Conservation (phyloP, 306 rosid genomes). For the Casuarina glauca region DNA sequence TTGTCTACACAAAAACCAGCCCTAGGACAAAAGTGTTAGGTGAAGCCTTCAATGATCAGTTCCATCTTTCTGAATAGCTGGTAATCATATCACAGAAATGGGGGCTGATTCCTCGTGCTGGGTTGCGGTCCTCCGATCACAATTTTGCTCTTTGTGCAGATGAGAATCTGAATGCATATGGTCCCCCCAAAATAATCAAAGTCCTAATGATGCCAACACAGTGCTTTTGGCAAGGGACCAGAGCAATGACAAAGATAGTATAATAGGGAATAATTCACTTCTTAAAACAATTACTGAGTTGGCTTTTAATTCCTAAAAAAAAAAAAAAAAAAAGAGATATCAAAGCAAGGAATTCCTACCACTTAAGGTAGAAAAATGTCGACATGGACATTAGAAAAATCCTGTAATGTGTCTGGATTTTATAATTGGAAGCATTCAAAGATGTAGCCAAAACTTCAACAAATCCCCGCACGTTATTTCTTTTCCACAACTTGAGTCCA, state of each 20-base stretch:
- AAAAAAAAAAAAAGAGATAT: not conserved
- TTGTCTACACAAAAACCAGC: not conserved
- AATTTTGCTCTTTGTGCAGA: not conserved
- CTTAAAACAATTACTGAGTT: not conserved
- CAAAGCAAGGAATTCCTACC: constrained; percentile 13
- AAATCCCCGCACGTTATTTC: constrained; percentile 13
- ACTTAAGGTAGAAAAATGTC: constrained; percentile 18
- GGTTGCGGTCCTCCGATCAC: not conserved
- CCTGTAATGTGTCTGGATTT: constrained; percentile 31
- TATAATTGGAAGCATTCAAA: constrained; percentile 43
- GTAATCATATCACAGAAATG: not conserved
- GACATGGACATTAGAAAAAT: constrained; percentile 38
- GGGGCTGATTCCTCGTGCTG: constrained; percentile 9
- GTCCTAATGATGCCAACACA: constrained; percentile 25
- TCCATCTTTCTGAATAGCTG: constrained; percentile 6
- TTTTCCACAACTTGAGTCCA: constrained; percentile 26
- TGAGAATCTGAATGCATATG: constrained; percentile 13
- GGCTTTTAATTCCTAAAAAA: not conserved
- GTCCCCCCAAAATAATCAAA: constrained; percentile 7
- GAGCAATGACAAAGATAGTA: not conserved
- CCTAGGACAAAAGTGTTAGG: not conserved
- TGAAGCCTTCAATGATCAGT: constrained; percentile 5
- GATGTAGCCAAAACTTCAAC: constrained; percentile 28
- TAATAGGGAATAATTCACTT: not conserved
- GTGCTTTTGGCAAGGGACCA: constrained; percentile 24